Conservation (phyloP, 306 rosid genomes). For the Sophora flavescens region DNA sequence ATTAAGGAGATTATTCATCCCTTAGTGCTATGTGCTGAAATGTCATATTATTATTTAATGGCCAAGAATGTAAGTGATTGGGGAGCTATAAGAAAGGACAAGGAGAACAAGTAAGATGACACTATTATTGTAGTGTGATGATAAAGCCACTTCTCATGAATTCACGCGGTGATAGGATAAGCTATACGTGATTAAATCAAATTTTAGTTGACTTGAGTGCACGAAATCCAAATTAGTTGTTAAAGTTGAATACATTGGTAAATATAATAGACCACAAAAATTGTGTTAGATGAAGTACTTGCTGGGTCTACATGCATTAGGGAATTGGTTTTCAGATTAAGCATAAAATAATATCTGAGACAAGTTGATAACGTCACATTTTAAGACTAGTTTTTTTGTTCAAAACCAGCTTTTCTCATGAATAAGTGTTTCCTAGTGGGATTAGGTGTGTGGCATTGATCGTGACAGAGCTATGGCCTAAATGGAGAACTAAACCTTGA, state of each 20-base stretch:
- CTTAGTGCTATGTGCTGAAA: slow-evolving; percentile 45
- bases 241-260: slow-evolving; percentile 31
- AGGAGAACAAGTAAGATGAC: slow-evolving; percentile 38
- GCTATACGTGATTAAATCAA: slow-evolving; percentile 5
- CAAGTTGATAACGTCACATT: slow-evolving; percentile 10
- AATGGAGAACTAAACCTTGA: slow-evolving; percentile 41
- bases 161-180: slow-evolving; percentile 39
- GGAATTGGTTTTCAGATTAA: slow-evolving; percentile 3
- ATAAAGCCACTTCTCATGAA: slow-evolving; percentile 16
- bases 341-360: slow-evolving; percentile 23
- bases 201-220: slow-evolving; percentile 53
- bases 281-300: slow-evolving; percentile 36
- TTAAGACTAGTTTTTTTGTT: slow-evolving; percentile 32
- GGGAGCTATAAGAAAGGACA: slow-evolving; percentile 49
- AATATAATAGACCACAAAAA: slow-evolving; percentile 41
- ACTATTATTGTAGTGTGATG: slow-evolving; percentile 27
- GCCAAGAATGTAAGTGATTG: slow-evolving; percentile 38
- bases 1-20: slow-evolving; percentile 27
- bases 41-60: slow-evolving; percentile 42
- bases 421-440: slow-evolving; percentile 43
- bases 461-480: slow-evolving; percentile 27
- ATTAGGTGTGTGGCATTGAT: slow-evolving; percentile 50
- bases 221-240: slow-evolving; percentile 61
- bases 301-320: slow-evolving; percentile 40
- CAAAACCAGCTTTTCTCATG: slow-evolving; percentile 30